Conservation (phyloP, 768 basidiomycete species). For the Leccinellum luteum region DNA sequence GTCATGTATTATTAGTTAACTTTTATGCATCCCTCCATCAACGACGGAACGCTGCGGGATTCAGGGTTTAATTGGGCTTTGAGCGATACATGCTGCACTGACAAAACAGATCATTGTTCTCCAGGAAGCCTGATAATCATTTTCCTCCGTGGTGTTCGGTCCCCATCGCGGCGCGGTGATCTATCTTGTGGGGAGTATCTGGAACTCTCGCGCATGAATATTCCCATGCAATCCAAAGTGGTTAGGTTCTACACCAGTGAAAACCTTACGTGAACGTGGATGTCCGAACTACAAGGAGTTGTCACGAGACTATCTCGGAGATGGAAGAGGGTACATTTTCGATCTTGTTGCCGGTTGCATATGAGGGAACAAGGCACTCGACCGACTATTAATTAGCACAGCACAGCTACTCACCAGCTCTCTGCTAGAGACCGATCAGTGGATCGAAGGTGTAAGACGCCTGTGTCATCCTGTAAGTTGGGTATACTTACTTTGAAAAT, state of each 20-base stretch:
- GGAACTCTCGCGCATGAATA: constrained; percentile 8
- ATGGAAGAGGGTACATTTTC: constrained; percentile 11
- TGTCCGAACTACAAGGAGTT: constrained; percentile 6
- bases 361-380: too few relatives aligned
- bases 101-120: too few relatives aligned
- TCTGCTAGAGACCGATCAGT: too few relatives aligned
- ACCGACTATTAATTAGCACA: too few relatives aligned
- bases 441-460: too few relatives aligned
- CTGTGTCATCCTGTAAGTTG: too few relatives aligned
- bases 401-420: too few relatives aligned
- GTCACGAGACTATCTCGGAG: background rate
- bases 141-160: constrained; percentile 1
- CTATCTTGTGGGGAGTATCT: constrained; percentile 1
- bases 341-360: too few relatives aligned
- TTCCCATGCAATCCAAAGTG: constrained; percentile 3
- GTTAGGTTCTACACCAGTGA: constrained; percentile 6
- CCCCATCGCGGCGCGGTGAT: background rate
- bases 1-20: background rate
- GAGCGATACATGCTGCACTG: too few relatives aligned
- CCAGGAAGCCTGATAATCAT: too few relatives aligned
- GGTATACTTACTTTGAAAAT: too few relatives aligned
- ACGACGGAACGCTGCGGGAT: background rate
- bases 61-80: too few relatives aligned
- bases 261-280: background rate
- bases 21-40: background rate